Percentiles rank a stretch among this genome's conserved stretches.
phyloP scores from a whole-genome alignment of 345 rosid genomes.

The Citrus mangshanensis region DNA sequence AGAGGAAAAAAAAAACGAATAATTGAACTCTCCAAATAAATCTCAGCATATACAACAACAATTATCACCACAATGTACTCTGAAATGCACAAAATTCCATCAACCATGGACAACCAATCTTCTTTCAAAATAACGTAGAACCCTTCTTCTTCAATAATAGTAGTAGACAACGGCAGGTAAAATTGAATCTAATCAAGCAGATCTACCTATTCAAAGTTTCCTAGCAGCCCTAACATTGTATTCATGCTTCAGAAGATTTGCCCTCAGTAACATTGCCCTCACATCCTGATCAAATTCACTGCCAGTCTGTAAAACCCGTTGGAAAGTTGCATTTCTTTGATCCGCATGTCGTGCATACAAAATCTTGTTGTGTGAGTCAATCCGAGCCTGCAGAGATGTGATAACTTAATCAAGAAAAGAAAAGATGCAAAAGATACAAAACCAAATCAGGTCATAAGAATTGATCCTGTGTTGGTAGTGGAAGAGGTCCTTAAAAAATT shows the following conservation, averaged over 20 bases:
- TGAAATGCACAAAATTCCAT: slow-evolving; percentile 19
- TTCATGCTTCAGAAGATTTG: slow-evolving; percentile 83
- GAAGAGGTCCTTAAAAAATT: not conserved
- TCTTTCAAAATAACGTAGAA: not conserved
- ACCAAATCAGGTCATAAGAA: not conserved
- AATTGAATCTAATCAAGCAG: not conserved
- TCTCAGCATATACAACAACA: slow-evolving; percentile 34
- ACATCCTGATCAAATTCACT: slow-evolving; percentile 85
- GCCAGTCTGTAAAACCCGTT: slow-evolving; percentile 93
- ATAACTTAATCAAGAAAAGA: not conserved
- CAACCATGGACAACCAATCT: slow-evolving; percentile 12
- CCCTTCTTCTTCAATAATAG: not conserved
- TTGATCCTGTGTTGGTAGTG: not conserved
- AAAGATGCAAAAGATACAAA: not conserved
- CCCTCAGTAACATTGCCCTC: slow-evolving; percentile 82
- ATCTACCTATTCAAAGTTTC: slow-evolving; percentile 46
- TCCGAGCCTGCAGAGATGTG: slow-evolving; percentile 69
- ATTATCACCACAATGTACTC: slow-evolving; percentile 5
- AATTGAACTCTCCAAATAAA: slow-evolving; percentile 10
- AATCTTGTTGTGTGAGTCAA: slow-evolving; percentile 96
- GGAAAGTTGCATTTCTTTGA: slow-evolving; percentile 94
- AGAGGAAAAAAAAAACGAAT: not conserved
- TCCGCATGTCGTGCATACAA: slow-evolving; percentile 96
- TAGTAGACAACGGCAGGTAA: not conserved
- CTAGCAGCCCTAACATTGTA: slow-evolving; percentile 55